Base-by-base conservation (phyloP, 2,329 filamentous ascomycete species). In the Botrytis sinoallii region DNA sequence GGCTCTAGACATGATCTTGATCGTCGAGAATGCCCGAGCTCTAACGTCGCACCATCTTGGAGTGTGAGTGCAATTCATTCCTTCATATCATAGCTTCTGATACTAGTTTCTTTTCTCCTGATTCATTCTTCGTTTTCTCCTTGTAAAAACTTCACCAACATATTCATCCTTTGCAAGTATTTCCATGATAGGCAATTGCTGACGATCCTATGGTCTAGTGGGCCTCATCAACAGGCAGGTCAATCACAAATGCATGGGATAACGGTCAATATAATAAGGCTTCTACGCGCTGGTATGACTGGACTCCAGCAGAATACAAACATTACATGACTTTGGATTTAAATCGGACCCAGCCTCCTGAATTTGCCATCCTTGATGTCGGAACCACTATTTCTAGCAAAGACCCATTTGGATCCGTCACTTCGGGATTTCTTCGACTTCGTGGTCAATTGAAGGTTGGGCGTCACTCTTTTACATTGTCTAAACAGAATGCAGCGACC, bases 21-120 rank as follows among this genome's bases (percentile, higher is more conserved):
- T 44, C 40, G 44, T 42, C 64, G 64, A 22, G 64, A 22, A 16
- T 35, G n/a, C 16, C 64, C 64, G 14, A 29, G 22, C 40, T 44
- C 35, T n/a, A 44, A 48, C 8, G 64, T 66, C 4, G 64, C 64
- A 20, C 64, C 66, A n/a, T 69, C 66, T 69, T 55, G 66, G 66
- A 69, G 66, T 32, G 59, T 38, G 59, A 60, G 59, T 5, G 22
- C 22, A 38, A 60, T 60, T 5, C 3, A 12, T 60, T 60, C 20
- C 35, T 60, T 60, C 20, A 60, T 14, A 22, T 60, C 22, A 4
- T 25, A 22, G 10, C 22, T 60, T 10, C 4, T 25, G 32, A 60
- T 60, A 35, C 9, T 0, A 38, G 18, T 32, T 35, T 25, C 12
- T 38, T 32, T 60, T 25, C 32, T 25, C 18, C 1, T 12, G 6